Base-by-base conservation (phyloP, 2,329 filamentous ascomycete species). In the Trichoderma guizhouense region DNA sequence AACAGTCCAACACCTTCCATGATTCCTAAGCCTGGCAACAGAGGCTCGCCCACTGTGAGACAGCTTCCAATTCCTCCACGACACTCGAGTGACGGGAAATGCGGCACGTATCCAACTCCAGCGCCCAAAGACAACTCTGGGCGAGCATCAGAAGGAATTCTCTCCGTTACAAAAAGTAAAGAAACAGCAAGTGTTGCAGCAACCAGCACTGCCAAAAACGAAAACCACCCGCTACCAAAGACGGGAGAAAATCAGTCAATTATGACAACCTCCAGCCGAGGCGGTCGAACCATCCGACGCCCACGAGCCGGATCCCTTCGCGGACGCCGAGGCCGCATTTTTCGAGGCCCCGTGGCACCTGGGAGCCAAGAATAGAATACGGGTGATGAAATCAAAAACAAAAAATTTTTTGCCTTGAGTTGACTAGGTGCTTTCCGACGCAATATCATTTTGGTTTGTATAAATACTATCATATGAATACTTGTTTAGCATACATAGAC, bases 301-400 rank as follows among this genome's bases (percentile, higher is more conserved):
- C 76, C 77, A 57, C 76, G 76, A 72, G 62, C 72, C 18, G 71
- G 72, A n/a, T 77, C 78, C 73, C 71, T 73, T 43, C 78, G 78
- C 34, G 77, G 77, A 28, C 78, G 77, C 58, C 76, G 78, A n/a
- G 74, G 75, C 28, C 76, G 78, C 65, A 75, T 74, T 63, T 60
- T 51, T 7, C 71, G 57, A 8, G 61, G 55, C 12, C 14, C 55
- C 3, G 55, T 34, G n/a, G 51, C 55, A 9, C 68, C 47, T 30
- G 43, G 28, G 30, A 43, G 24, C 32, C 60, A 57, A 34, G 43
- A 70, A 63, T 30, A 32, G 39, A 28, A 9, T n/a, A 15, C 11
- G 30, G 26, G 26, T 3, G 24, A 26, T 1, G 7, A 8, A 6
- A 34, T 24, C 15, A 62, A 39, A 39, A n/a, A 43, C 15, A 43